These are phyloP conservation scores for Sanghuangporus baumii DNA, from an alignment of 1,284 basidiomycete genomes.

Conservation along the genomic window DNA sequence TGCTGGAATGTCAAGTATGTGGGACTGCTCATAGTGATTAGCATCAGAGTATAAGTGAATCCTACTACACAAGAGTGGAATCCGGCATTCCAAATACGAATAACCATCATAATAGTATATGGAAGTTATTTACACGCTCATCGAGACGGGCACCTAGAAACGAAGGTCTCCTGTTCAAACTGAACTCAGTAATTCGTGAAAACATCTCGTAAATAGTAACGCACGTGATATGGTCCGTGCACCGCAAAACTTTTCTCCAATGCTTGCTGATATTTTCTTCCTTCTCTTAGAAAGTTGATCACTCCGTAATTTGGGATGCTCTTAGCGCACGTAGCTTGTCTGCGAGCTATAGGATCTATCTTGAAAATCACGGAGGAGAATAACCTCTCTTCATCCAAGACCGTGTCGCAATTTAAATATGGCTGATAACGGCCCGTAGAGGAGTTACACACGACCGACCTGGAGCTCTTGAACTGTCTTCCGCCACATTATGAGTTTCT, in stretches of 20 bases:
- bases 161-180: too few species aligned
- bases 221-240: slow-evolving; percentile 49
- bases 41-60: too few species aligned
- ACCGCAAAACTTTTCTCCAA: slow-evolving; percentile 26
- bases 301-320: slow-evolving; percentile 71
- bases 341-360: slow-evolving; percentile 15
- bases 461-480: not conserved
- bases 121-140: too few species aligned
- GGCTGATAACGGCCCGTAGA: slow-evolving; percentile 31
- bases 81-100: too few species aligned
- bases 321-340: slow-evolving; percentile 22
- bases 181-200: not conserved
- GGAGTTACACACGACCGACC: slow-evolving; percentile 23
- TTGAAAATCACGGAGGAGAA: slow-evolving; percentile 31
- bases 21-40: too few species aligned
- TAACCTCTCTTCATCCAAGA: slow-evolving; percentile 49
- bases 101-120: too few species aligned
- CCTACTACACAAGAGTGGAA: too few species aligned
- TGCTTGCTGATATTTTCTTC: not conserved
- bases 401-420: slow-evolving; percentile 29
- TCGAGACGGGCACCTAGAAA: too few species aligned
- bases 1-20: too few species aligned
- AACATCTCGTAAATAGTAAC: not conserved
- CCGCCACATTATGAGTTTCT: not conserved
- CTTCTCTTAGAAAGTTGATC: slow-evolving; percentile 48